These are phyloP conservation scores for Linum tenue DNA, from an alignment of 345 rosid species.

Conservation along the genomic window DNA sequence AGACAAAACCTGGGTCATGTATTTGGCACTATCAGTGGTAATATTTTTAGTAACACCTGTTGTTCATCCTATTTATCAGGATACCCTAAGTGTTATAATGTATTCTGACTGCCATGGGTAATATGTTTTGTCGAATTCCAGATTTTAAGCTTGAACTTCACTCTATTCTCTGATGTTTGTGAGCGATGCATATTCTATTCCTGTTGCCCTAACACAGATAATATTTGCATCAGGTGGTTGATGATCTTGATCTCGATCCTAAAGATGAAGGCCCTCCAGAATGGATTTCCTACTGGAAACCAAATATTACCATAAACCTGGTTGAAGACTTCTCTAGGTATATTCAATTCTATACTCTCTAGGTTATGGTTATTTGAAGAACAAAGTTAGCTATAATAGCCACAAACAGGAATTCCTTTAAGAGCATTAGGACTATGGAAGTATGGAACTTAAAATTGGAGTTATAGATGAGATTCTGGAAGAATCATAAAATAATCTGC, in stretches of 20 bases:
- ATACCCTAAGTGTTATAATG: too few relatives aligned
- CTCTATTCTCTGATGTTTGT: not conserved
- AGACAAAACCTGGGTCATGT: too few relatives aligned
- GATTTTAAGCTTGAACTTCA: not conserved
- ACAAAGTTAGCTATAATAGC: not conserved
- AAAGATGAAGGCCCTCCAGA: constrained; percentile 73
- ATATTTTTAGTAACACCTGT: too few relatives aligned
- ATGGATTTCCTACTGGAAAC: constrained; percentile 88
- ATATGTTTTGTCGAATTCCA: not conserved
- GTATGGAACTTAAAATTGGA: too few relatives aligned
- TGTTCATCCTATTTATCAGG: too few relatives aligned
- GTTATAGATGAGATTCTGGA: too few relatives aligned
- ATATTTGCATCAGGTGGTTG: constrained; percentile 37
- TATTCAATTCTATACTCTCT: constrained; percentile 3
- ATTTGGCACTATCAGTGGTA: too few relatives aligned
- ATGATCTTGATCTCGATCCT: constrained; percentile 33
- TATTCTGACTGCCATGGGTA: not conserved
- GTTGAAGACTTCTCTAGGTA: constrained; percentile 92
- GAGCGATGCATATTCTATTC: not conserved
- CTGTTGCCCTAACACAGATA: not conserved
- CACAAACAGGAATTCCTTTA: not conserved
- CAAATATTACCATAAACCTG: constrained; percentile 82
- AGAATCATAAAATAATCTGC: too few relatives aligned
- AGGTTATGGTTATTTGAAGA: too few relatives aligned
- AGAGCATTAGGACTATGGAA: too few relatives aligned